Evolutionary conservation across 1,284 basidiomycete species (phyloP), one percentile per base, ranked within the genome.

Genomic region (Apiotrichum akiyoshidainum): DNA sequence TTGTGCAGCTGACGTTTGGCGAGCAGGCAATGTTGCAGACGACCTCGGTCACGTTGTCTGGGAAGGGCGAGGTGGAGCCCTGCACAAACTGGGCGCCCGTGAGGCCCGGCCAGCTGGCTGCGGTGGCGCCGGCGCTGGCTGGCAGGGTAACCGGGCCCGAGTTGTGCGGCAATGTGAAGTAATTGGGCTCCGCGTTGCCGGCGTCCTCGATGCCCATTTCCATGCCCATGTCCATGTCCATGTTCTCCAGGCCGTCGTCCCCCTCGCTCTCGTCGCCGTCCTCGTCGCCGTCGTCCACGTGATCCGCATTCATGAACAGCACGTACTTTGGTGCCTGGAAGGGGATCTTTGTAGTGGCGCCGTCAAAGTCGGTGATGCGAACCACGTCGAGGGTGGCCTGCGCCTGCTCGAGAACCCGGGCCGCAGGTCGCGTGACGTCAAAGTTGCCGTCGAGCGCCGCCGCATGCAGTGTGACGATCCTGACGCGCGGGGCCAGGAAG

Each of bases 381-480:
- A 50, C 48, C 2, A 50, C 48, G 5, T 40, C 48, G 48, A 50
- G 48, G 2, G 21, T 14, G 13, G 21, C 48, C 4, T 26, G 16
- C 2, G 48, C 48, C 12, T 37, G 21, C 2, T n/a, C 35, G 35
- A 50, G 48, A 11, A 39, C 6, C 19, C 21, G 19, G 9, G 48
- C 48, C 1, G 37, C 46, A n/a, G 26, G 60, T 8, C 46, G 34
- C 22, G 55, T 58, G 26, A 54, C 49, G 50, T 49, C 56, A 37
- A 55, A 46, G 26, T 61, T 54, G 33, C 60, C 56, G 46, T 58
- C 53, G 34, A 58, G 35, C 1, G 26, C 41, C 13, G 40, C 47
- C 7, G 34, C 48, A 4, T 50, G 48, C 19, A 50, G 35, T 8
- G 48, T 50, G 12, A 50, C 48, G 22, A 50, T 40, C 4, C 33